These are phyloP conservation scores for Podaxis sp. DNA, from an alignment of 768 basidiomycete genomes.

Conservation along the genomic window DNA sequence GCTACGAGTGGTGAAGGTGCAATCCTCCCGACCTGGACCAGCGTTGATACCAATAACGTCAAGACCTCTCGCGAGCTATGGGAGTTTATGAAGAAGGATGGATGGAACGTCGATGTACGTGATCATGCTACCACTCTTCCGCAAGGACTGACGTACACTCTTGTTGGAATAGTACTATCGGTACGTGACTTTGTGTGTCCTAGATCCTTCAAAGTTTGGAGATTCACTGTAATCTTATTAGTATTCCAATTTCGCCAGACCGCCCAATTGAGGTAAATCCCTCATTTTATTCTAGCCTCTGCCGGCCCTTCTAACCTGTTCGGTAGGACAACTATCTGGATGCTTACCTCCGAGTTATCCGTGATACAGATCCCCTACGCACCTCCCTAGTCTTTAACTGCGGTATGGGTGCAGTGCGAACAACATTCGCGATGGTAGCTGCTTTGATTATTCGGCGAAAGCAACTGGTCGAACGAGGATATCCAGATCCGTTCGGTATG, in stretches of 20 bases:
- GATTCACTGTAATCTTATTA: conserved; percentile 24
- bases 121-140: not conserved
- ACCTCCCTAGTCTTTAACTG: conserved; percentile 93
- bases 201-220: not conserved
- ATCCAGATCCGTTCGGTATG: conserved; percentile 75
- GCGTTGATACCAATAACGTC: conserved; percentile 82
- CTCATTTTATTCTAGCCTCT: not conserved
- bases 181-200: conserved; percentile 32
- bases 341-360: conserved; percentile 83
- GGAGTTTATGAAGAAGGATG: conserved; percentile 72
- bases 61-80: conserved; percentile 87
- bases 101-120: conserved; percentile 90
- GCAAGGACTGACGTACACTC: not conserved
- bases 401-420: conserved; percentile 95
- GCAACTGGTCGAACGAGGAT: conserved; percentile 62
- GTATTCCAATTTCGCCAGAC: conserved; percentile 94
- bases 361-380: conserved; percentile 70
- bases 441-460: conserved; percentile 84
- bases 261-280: conserved; percentile 78
- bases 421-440: conserved; percentile 97
- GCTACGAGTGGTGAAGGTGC: conserved; percentile 64
- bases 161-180: conserved; percentile 64
- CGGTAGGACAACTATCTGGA: conserved; percentile 91
- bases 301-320: not conserved
- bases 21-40: conserved; percentile 91